phyloP scores from a whole-genome alignment of 2,329 filamentous ascomycete species.

The Hypoxylon sp. region DNA sequence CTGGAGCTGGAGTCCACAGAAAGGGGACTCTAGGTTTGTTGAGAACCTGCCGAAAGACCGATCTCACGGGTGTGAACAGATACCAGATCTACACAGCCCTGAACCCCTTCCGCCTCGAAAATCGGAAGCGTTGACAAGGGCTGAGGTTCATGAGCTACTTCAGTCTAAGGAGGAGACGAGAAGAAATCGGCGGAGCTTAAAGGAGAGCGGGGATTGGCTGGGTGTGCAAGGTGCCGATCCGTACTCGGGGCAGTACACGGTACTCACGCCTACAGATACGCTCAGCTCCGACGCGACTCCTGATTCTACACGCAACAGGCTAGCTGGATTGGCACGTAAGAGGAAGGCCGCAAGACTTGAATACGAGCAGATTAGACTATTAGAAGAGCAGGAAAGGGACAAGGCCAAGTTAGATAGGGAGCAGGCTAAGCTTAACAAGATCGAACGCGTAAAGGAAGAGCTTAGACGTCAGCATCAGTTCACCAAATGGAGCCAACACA shows the following conservation, averaged over 20 bases:
- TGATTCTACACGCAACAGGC: constrained; percentile 52
- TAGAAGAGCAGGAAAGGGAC: constrained; percentile 61
- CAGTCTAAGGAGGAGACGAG: constrained; percentile 54
- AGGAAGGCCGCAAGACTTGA: constrained; percentile 56
- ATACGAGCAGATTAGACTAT: constrained; percentile 55
- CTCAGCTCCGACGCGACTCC: constrained; percentile 61
- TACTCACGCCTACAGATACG: constrained; percentile 63
- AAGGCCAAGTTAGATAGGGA: constrained; percentile 56
- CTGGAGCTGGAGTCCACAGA: constrained; percentile 40
- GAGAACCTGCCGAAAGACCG: constrained; percentile 30
- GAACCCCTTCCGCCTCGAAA: constrained; percentile 28
- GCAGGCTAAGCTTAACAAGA: constrained; percentile 63
- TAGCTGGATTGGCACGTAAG: constrained; percentile 54
- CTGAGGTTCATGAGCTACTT: constrained; percentile 44
- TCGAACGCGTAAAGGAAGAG: constrained; percentile 59
- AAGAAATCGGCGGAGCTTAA: constrained; percentile 63
- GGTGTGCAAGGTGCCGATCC: constrained; percentile 73
- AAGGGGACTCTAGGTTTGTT: constrained; percentile 35
- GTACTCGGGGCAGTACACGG: constrained; percentile 67
- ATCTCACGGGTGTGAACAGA: constrained; percentile 24
- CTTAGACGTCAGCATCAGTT: constrained; percentile 54
- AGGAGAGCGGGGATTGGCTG: constrained; percentile 70
- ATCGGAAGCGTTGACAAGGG: constrained; percentile 33
- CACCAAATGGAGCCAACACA: constrained; percentile 63
- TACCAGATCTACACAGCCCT: not conserved